Conservation (phyloP, 2,329 filamentous ascomycete genomes). For the Colletotrichum sp. region DNA sequence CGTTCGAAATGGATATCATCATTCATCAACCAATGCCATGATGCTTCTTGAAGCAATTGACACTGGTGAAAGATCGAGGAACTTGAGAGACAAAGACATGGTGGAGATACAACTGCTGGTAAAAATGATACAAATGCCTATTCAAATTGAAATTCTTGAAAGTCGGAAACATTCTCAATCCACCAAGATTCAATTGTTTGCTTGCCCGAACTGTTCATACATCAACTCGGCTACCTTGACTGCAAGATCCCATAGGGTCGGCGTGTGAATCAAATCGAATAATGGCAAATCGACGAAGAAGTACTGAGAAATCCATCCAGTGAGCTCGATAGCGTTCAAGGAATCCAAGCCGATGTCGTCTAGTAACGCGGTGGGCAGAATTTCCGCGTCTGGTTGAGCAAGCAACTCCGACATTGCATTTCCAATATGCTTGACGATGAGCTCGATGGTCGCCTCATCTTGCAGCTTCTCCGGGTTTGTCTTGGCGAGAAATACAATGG, state of each 20-base stretch:
- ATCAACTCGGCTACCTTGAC: not conserved
- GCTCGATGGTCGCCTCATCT: not conserved
- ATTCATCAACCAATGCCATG: too few species aligned
- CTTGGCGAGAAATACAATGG: not conserved
- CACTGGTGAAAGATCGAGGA: not conserved
- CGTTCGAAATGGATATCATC: not conserved
- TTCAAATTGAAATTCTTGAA: not conserved
- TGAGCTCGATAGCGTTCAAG: not conserved
- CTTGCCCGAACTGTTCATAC: not conserved
- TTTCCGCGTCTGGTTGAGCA: not conserved
- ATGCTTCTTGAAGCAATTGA: not conserved
- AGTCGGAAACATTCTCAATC: not conserved
- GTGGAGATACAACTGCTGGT: accelerated
- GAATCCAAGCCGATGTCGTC: not conserved
- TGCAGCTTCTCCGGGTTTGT: not conserved
- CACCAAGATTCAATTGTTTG: not conserved
- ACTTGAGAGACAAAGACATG: accelerated
- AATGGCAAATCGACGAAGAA: not conserved
- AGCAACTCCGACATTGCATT: not conserved
- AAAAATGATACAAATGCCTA: not conserved
- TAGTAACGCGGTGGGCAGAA: not conserved
- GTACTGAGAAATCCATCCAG: not conserved
- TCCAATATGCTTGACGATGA: not conserved
- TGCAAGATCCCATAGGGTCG: not conserved
- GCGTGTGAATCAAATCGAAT: not conserved